Evolutionary conservation across 2,329 filamentous ascomycete species (phyloP), one percentile per base, ranked within the genome.

Genomic region (Aspergillus versicolor): DNA sequence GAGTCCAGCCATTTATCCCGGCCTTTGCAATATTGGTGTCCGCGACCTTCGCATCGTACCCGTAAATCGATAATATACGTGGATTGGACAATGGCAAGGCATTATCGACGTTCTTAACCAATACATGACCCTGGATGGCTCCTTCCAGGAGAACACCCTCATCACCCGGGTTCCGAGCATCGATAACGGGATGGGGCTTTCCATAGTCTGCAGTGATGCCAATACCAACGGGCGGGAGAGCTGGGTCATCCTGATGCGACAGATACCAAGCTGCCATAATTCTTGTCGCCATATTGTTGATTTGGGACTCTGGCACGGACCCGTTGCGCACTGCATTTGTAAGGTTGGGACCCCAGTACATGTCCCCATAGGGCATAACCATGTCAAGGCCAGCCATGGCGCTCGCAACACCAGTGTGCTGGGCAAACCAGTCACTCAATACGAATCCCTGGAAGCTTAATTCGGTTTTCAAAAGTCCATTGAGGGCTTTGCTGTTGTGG

Each of bases 361-460:
- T 21, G 0, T 50, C 21, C 2, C 57, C 55, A 2, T 34, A 38
- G 1, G 66, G 67, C 65, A 68, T 67, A 2, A 62, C 62, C 58
- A 70, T 63, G 22, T 70, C 67, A 13, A 70, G 46, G 0, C 67
- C 67, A 17, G 67, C 67, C 48, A 64, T 65, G 1, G 65, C 64
- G 8, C 46, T 44, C 1, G 61, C 64, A 12, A 65, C 63, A 1
- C 67, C 67, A 4, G 84, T 79, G 67, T 93, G 88, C 66, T 91
- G 88, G 5, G 88, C 90, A 63, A 82, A 78, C 89, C 90, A 94
- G 70, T 95, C 91, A n/a, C 84, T 85, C 81, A 91, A 85, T 52
- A 93, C 83, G 65, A 91, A 91, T 0, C 90, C 66, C 24, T 67
- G 88, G 76, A 92, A 93, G 43, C 88, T 89, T 0, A 92, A 80